Base-by-base conservation (phyloP, 495 filamentous ascomycete species). In the Penicillium parvum region DNA sequence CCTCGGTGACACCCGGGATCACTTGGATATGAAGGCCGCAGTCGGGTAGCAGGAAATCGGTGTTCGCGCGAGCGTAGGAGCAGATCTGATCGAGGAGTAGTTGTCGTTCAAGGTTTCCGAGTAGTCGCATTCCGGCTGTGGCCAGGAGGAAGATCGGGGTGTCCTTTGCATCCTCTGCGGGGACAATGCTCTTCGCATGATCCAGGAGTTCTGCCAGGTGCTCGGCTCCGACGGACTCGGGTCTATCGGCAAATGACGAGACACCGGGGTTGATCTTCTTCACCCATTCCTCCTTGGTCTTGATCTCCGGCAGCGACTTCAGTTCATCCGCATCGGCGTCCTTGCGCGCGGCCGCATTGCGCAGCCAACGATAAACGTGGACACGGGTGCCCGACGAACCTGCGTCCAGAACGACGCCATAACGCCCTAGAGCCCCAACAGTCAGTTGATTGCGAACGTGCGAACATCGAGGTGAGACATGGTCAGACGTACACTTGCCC, bases 1-100 rank as follows among this genome's bases (percentile, higher is more conserved):
- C 92, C 63, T 99, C 92, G 0, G 94, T 97, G 57, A 95, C 90
- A n/a, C 92, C 92, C 1, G 87, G 81, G 43, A 99, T 97, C 9
- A 96, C 89, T 56, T 96, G 91, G 16, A 99, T 86, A 55, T 99
- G 90, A 3, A 86, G 63, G 39, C 75, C 79, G 68, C 92, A 99
- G 60, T 97, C 90, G 25, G 92, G 90, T 4, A 99, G 75, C 35
- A 82, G 74, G 54, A 99, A 99, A 15, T 82, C 70, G 8, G 90
- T 90, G 34, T 88, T 83, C 33, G 75, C 66, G 34, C 80, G 83
- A 14, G 90, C 81, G 57, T 92, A 97, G 7, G 81, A 75, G 67
- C 92, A 99, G 8, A 95, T 83, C 50, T 90, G 77, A 40, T 77
- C 66, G 19, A 95, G 71, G 15, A 99, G 69, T 0, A 80, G 72